These are phyloP conservation scores for Bombardia bombarda DNA, from an alignment of 495 filamentous ascomycete species.

Conservation along the genomic window DNA sequence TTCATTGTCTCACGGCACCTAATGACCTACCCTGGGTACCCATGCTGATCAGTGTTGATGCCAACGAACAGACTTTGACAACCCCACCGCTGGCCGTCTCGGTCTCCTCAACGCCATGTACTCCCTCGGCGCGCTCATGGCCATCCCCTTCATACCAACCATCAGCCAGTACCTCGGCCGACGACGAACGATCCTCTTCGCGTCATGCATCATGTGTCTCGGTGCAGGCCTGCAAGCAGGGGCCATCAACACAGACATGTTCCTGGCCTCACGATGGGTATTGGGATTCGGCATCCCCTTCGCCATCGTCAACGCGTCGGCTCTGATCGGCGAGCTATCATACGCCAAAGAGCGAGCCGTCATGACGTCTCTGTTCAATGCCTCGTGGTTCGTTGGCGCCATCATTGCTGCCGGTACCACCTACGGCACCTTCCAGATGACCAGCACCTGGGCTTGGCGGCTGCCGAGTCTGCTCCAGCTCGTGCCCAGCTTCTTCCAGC, in stretches of 20 bases:
- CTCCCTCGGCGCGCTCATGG: conserved; percentile 33
- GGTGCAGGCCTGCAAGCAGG: conserved; percentile 22
- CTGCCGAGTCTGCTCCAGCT: conserved; percentile 48
- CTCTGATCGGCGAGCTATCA: conserved; percentile 51
- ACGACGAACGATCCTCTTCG: conserved; percentile 44
- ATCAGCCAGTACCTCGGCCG: conserved; percentile 44
- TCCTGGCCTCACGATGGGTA: conserved; percentile 50
- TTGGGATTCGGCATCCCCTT: conserved; percentile 56
- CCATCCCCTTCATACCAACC: conserved; percentile 48
- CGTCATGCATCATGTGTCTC: conserved; percentile 37
- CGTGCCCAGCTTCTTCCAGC: conserved; percentile 42
- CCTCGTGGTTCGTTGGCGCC: conserved; percentile 49
- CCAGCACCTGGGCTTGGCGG: conserved; percentile 50
- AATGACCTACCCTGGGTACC: background rate
- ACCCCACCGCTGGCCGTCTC: conserved; percentile 25
- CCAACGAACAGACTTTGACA: conserved; percentile 24
- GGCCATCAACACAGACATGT: conserved; percentile 38
- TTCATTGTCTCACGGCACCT: background rate
- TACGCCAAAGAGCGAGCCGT: conserved; percentile 53
- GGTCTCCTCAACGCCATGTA: conserved; percentile 34
- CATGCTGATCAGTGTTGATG: too few species aligned
- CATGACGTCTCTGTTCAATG: conserved; percentile 54
- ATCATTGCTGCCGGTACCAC: conserved; percentile 48
- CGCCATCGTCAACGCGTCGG: conserved; percentile 49
- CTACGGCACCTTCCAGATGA: conserved; percentile 47